Evolutionary conservation across 1,284 basidiomycete genomes (phyloP).

Genomic region (Pascua sp.): DNA sequence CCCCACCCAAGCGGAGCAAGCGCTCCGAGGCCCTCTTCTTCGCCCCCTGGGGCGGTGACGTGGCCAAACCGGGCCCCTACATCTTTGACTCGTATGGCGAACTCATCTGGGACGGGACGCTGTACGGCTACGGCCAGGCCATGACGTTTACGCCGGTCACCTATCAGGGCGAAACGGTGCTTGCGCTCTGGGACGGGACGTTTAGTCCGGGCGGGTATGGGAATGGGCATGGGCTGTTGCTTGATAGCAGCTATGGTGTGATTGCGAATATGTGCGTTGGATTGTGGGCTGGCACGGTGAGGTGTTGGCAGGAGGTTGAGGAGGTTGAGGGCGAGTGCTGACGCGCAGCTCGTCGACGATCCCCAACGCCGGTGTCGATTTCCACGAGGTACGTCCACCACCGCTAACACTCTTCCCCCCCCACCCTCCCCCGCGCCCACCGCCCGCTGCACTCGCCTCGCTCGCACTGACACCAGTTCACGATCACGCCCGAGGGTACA

Average conservation of each 20-base stretch:
- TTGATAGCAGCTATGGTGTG: conserved; percentile 29
- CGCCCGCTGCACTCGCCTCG: too few relatives aligned
- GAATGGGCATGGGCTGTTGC: conserved; percentile 21
- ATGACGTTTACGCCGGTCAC: conserved; percentile 24
- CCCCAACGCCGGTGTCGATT: conserved; percentile 17
- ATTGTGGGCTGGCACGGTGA: not conserved
- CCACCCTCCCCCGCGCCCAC: too few relatives aligned
- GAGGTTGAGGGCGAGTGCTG: too few relatives aligned
- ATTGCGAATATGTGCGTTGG: conserved; percentile 25
- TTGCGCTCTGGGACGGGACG: conserved; percentile 31
- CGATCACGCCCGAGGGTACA: conserved; percentile 34
- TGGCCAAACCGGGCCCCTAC: conserved; percentile 19
- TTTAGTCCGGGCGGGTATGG: conserved; percentile 29
- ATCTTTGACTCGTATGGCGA: conserved; percentile 30
- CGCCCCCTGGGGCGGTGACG: conserved; percentile 27
- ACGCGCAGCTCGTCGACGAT: conserved; percentile 5
- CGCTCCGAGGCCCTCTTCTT: conserved; percentile 22
- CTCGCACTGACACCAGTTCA: conserved; percentile 18
- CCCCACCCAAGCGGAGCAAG: conserved; percentile 6
- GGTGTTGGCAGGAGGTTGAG: too few relatives aligned
- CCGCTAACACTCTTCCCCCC: too few relatives aligned
- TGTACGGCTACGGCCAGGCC: conserved; percentile 27
- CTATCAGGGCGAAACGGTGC: conserved; percentile 25
- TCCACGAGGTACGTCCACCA: conserved; percentile 22
- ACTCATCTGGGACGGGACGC: conserved; percentile 30